Conservation (phyloP, 2,329 filamentous ascomycete species). For the Apiospora phragmitis region DNA sequence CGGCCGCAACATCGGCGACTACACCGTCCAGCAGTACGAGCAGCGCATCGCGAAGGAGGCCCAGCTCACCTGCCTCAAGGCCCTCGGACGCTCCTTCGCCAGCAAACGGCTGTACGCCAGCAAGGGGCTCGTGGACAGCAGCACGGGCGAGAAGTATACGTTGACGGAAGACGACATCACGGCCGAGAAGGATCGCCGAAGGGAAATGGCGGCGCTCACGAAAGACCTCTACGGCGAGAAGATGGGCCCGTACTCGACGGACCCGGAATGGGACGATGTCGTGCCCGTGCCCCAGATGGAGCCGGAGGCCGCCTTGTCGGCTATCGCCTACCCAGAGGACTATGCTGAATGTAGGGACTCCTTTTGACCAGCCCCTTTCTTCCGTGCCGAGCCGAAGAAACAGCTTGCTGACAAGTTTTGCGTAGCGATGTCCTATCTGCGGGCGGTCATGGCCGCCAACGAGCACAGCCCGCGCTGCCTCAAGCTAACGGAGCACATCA, state of each 20-base stretch:
- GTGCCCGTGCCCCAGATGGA: conserved; percentile 82
- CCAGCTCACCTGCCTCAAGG: conserved; percentile 43
- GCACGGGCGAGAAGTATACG: conserved; percentile 22
- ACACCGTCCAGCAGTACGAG: conserved; percentile 47
- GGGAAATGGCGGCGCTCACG: conserved; percentile 51
- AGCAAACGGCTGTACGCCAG: conserved; percentile 35
- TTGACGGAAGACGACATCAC: conserved; percentile 39
- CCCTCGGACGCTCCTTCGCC: conserved; percentile 47
- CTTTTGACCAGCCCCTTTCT: background rate
- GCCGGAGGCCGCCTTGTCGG: conserved; percentile 80
- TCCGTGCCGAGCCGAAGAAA: background rate
- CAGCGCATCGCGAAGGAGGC: conserved; percentile 42
- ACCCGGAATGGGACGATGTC: conserved; percentile 82
- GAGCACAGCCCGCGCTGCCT: conserved; percentile 81
- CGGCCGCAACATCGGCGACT: conserved; percentile 51
- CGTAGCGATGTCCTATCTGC: conserved; percentile 83
- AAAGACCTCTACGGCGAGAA: conserved; percentile 55
- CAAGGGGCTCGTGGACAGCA: conserved; percentile 17
- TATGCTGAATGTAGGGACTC: conserved; percentile 72
- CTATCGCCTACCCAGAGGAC: conserved; percentile 86
- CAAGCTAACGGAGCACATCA: conserved; percentile 83
- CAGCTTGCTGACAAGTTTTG: conserved; percentile 10
- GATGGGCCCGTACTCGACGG: conserved; percentile 56
- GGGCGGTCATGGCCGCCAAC: conserved; percentile 86
- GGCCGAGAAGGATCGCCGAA: conserved; percentile 47